Evolutionary conservation across 305 asterid genomes (phyloP).

Genomic region (Vinca major): DNA sequence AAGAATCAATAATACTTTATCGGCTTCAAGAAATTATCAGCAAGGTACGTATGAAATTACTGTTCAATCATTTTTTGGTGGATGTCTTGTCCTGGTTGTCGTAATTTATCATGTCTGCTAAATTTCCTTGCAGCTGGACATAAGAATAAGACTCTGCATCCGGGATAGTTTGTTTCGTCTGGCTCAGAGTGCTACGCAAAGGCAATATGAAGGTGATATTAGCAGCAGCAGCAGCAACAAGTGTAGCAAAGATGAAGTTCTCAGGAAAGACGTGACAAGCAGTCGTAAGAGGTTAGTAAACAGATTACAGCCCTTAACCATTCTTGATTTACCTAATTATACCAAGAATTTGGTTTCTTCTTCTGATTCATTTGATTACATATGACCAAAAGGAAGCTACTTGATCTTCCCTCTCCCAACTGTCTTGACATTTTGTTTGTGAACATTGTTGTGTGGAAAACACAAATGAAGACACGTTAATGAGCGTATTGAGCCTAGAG

Average conservation of each 20-base stretch:
- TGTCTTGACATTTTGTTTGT: too few relatives aligned
- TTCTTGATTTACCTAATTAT: constrained; percentile 7
- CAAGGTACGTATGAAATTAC: constrained; percentile 31
- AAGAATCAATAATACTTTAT: constrained; percentile 50
- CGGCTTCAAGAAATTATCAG: constrained; percentile 74
- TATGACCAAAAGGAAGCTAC: too few relatives aligned
- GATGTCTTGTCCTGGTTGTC: constrained; percentile 7
- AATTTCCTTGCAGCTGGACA: constrained; percentile 53
- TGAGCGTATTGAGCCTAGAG: too few relatives aligned
- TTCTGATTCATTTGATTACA: neutral
- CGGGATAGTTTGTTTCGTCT: constrained; percentile 85
- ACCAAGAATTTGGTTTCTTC: neutral
- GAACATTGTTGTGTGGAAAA: too few relatives aligned
- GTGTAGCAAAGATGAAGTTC: constrained; percentile 38
- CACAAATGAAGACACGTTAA: too few relatives aligned
- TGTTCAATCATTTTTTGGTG: constrained; percentile 10
- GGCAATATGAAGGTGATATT: constrained; percentile 49
- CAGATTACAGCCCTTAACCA: neutral
- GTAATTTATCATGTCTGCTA: constrained; percentile 1
- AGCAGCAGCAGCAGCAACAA: constrained; percentile 25
- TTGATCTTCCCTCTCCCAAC: too few relatives aligned
- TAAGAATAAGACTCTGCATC: constrained; percentile 55
- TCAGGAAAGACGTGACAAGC: constrained; percentile 30
- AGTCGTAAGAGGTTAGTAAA: constrained; percentile 49
- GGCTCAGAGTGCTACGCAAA: constrained; percentile 63